Base-by-base conservation (phyloP, 2,329 filamentous ascomycete genomes). In the Amauroascus niger region DNA sequence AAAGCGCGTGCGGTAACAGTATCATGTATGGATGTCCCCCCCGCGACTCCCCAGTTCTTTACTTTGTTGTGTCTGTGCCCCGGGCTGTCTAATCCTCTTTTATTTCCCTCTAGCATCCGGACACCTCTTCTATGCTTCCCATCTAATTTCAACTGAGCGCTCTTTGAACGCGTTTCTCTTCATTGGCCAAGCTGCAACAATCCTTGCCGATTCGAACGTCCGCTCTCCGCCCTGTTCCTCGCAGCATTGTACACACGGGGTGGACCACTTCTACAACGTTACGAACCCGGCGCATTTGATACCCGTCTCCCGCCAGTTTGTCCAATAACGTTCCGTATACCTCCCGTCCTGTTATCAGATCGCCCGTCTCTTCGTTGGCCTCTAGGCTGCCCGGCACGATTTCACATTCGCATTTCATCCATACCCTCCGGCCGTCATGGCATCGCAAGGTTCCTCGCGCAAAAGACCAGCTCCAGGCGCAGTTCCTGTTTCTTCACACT, bases 391-490 rank as follows among this genome's bases (percentile, higher is more conserved):
- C 20, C 41, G 14, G 32, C 3, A 33, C 26, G 18, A 8, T 26
- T 22, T 43, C n/a, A 24, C 18, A 44, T n/a, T 22, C 6, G 32
- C 5, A 30, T 7, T 30, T n/a, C n/a, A 7, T 14, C 45, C 16
- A 24, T 24, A 43, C n/a, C 9, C 16, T 26, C 20, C 20, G 14
- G 41, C 32, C 9, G 22, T 43, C 24, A 73, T 71, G 70, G 64
- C 67, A 51, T 68, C 71, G 20, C 70, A 74, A 65, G 67, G 69
- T 48, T 63, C 70, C 40, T 72, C 70, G 50, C 75, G 86, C 69
- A 93, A 93, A 74, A 79, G 87, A 67, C 76, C 84, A 61, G 86
- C 87, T 45, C 84, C 87, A 54, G 86, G 84, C 65, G 74, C 83
- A 57, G 78, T 81, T 35, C 84, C 87, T n/a, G 71, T 79, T 59